Conservation (phyloP, 2,329 filamentous ascomycete genomes). For the Fusarium mangiferae region DNA sequence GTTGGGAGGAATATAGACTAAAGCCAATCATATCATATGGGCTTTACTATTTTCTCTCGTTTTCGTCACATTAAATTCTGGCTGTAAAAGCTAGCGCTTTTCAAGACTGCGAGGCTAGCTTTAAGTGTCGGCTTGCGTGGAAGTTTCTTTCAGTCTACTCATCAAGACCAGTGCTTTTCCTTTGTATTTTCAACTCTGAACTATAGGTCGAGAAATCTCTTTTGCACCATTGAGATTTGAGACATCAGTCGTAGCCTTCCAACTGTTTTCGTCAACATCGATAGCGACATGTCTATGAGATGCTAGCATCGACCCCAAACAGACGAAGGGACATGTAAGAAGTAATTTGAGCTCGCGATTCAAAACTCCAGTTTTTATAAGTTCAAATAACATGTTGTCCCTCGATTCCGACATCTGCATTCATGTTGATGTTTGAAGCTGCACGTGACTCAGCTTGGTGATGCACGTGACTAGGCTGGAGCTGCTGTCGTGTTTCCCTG, state of each 20-base stretch:
- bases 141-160: neutral
- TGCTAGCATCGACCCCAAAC: neutral
- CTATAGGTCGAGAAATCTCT: neutral
- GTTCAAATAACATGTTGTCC: too few species aligned
- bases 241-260: neutral
- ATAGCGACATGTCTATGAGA: neutral
- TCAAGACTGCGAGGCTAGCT: neutral
- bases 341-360: rapidly evolving
- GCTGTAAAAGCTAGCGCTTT: neutral
- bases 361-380: neutral
- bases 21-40: neutral
- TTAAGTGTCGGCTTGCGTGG: neutral
- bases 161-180: neutral
- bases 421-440: neutral
- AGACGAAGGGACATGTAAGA: neutral
- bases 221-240: neutral
- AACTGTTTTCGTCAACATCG: neutral
- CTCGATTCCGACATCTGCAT: neutral
- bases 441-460: conserved; percentile 28
- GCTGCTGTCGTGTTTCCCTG: conserved; percentile 59
- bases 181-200: too few species aligned
- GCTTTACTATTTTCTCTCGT: neutral
- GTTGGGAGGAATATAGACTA: neutral
- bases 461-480: conserved; percentile 46
- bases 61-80: neutral